Evolutionary conservation across 2,329 filamentous ascomycete genomes (phyloP), one percentile per base, ranked within the genome.

Genomic region (Setomelanomma holmii): DNA sequence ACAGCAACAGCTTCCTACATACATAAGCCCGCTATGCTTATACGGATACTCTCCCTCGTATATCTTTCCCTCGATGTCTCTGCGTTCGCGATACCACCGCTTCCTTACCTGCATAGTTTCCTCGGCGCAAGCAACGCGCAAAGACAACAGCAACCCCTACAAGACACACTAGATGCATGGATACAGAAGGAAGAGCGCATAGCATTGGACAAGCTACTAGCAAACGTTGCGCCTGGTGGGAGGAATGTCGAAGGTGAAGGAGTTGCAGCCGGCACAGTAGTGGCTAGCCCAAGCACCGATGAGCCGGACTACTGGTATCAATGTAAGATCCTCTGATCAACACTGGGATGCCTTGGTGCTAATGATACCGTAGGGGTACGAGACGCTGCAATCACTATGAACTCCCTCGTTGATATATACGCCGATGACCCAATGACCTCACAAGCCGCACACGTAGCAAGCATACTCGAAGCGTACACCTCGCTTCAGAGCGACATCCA

Each of bases 231-330:
- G 2, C 77, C 77, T 6, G 66, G 71, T n/a, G 77, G 77, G 5
- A 55, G 60, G 8, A 76, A 78, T 46, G 65, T 73, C 1, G 47
- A 60, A 42, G 71, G 68, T 2, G 49, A 61, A 24, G 68, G 65
- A 16, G 76, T 74, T 5, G 72, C 64, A 5, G 61, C 67, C 19
- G 78, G 77, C 24, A 75, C 74, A 3, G 76, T 79, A 1, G 63
- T 79, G 27, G 77, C 78, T 21, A 79, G 77, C 47, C 77, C 77
- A 3, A 78, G 74, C 14, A 71, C 64, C 22, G 51, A 70, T 3
- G 61, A 67, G 16, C 77, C 78, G 10, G 68, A 79, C 51, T 79
- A 79, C 57, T 79, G 72, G 61, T 79, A 73, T 55, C 76, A 79
- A 59, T 79, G 77, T 76, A 41, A 8, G 4, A 7, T 36, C 7